Base-by-base conservation (phyloP, 345 rosid genomes). In the Cardamine resedifolia region DNA sequence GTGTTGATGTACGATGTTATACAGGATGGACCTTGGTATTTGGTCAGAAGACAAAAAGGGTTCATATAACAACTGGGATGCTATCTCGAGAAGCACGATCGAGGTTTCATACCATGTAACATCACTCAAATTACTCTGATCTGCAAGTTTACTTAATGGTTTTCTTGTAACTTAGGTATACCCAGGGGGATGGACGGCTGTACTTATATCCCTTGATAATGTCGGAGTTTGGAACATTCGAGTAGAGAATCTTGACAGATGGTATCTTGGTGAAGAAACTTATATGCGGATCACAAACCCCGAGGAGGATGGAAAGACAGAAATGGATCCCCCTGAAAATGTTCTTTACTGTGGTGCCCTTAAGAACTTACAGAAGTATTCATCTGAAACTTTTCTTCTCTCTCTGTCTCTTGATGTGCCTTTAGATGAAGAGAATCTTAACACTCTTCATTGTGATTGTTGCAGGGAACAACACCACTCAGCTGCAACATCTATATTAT, bases 221-320 rank as follows among this genome's bases (percentile, higher is more conserved):
- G 90, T 77, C 3, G 99, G 99, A 51, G 83, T 86, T 21, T 95
- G 99, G 99, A 89, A 91, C 82, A 79, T 91, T 14, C 82, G 99
- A 78, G 84, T 81, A 14, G 99, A 95, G 74, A 95, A 91, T 76
- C 89, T 95, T 14, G 96, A 95, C 69, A 81, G 96, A 73, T 88
- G 96, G 96, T 84, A 91, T 79, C 87, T 95, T 4, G 99, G 99
- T 16, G 89, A 84, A 73, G 96, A 95, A 83, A 91, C 99, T 20
- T 95, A 95, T 34, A 88, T 91, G 91, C 84, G 74, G 75, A 85
- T 95, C 43, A 31, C 81, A 63, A 91, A 95, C 79, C 96, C 97
- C 0, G 92, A 90, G 71, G 96, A 89, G 73, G 88, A 84, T 66
- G 96, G 96, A 1, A 75, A 84, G 6, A 91, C 99, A 2, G 99